phyloP scores from a whole-genome alignment of 768 basidiomycete species.

The Lyophyllum semitale region DNA sequence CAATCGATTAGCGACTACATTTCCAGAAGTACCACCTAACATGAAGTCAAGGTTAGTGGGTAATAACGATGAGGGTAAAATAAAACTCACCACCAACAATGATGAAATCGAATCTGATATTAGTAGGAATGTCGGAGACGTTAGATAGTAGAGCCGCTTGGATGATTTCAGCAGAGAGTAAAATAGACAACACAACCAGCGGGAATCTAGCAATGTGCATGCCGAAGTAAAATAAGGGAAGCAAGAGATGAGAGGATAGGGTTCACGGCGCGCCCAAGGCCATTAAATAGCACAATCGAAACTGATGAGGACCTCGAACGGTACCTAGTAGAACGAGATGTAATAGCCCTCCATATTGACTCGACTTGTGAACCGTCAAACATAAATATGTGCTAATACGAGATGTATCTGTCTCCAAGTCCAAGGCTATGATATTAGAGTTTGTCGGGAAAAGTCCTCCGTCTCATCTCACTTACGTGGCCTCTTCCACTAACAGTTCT shows the following conservation, averaged over 20 bases:
- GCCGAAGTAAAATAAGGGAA: not conserved
- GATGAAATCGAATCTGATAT: conserved; percentile 17
- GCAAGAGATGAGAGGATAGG: not conserved
- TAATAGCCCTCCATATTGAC: too few species aligned
- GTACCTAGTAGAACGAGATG: too few species aligned
- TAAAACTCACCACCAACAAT: conserved; percentile 13
- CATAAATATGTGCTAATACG: not conserved
- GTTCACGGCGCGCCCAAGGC: not conserved
- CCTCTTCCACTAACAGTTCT: too few species aligned
- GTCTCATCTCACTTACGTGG: not conserved
- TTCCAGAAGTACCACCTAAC: conserved; percentile 14
- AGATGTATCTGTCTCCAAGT: not conserved
- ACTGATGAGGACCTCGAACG: too few species aligned
- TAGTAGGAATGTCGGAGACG: conserved; percentile 7
- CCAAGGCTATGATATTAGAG: not conserved
- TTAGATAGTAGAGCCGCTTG: conserved; percentile 3
- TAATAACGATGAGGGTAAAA: not conserved
- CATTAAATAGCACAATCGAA: too few species aligned
- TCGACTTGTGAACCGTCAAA: not conserved
- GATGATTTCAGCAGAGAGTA: conserved; percentile 2
- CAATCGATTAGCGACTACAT: conserved; percentile 23
- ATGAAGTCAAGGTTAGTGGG: not conserved
- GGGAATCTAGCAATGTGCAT: conserved; percentile 2
- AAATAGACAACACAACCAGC: not conserved
- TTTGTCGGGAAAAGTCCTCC: not conserved